phyloP scores from a whole-genome alignment of 208 protist species.

The Blastocrithidia nonstop region DNA sequence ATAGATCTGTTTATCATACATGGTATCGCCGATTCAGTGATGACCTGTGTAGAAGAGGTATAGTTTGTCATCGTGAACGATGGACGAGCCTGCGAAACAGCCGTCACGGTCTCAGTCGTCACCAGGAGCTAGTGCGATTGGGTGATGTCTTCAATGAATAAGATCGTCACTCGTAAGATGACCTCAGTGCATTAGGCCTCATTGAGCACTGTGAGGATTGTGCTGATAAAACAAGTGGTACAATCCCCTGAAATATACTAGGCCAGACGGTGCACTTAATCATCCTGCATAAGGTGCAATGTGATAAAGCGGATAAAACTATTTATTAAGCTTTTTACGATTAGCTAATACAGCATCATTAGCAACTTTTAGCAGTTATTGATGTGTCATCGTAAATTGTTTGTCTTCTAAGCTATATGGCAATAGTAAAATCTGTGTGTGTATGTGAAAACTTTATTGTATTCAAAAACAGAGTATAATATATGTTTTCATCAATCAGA shows the following conservation, averaged over 20 bases:
- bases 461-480: too few species aligned
- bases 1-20: conserved; percentile 26
- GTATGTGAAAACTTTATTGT: too few species aligned
- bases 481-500: too few species aligned
- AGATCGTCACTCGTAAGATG: conserved; percentile 43
- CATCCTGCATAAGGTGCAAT: conserved; percentile 31
- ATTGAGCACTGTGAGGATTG: conserved; percentile 19
- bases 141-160: conserved; percentile 43
- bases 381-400: conserved; percentile 42
- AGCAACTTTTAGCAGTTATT: conserved; percentile 15
- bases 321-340: conserved; percentile 16
- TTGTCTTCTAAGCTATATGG: too few species aligned
- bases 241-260: conserved; percentile 29
- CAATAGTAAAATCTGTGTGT: too few species aligned
- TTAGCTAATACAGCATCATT: conserved; percentile 23
- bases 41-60: conserved; percentile 52
- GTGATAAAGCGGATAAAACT: conserved; percentile 37
- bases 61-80: conserved; percentile 34
- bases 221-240: conserved; percentile 60
- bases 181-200: conserved; percentile 48
- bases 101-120: conserved; percentile 47
- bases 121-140: conserved; percentile 31
- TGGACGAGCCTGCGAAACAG: conserved; percentile 25
- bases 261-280: conserved; percentile 29
- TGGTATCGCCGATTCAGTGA: conserved; percentile 27